Conservation (phyloP, 805 yeast genomes). For the Starmerella lactis-condensi region DNA sequence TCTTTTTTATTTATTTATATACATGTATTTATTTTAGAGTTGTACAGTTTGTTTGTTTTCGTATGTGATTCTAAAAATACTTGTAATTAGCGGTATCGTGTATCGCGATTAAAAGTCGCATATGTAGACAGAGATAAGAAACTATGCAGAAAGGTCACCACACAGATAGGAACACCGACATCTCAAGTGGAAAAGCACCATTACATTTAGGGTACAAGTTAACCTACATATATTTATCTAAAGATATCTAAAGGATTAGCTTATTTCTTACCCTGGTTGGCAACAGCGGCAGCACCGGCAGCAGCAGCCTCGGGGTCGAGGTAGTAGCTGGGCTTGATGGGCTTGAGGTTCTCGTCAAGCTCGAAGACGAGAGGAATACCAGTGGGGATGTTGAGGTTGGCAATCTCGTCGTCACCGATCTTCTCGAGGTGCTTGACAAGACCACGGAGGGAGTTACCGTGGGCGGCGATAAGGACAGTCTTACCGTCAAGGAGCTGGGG, state of each 20-base stretch:
- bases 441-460: conserved; percentile 96
- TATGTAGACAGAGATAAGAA: too few species aligned
- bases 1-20: too few species aligned
- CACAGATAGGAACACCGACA: neutral
- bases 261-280: conserved; percentile 56
- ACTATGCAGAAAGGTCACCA: too few species aligned
- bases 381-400: conserved; percentile 91
- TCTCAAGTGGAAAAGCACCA: neutral
- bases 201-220: neutral
- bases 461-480: conserved; percentile 87
- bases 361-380: conserved; percentile 97
- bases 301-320: conserved; percentile 99
- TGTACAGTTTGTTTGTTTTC: too few species aligned
- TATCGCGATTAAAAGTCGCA: too few species aligned
- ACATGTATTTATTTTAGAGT: too few species aligned
- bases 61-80: too few species aligned
- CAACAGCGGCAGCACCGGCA: conserved; percentile 99
- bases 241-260: too few species aligned
- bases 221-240: neutral
- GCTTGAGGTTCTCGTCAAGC: conserved; percentile 69
- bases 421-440: conserved; percentile 87
- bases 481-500: conserved; percentile 67
- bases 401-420: conserved; percentile 80
- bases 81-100: too few species aligned
- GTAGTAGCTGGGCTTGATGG: conserved; percentile 85